Evolutionary conservation across 352 stramenopile species (phyloP), one percentile per base, ranked within the genome.

Genomic region (Halophytophthora polymorphica): DNA sequence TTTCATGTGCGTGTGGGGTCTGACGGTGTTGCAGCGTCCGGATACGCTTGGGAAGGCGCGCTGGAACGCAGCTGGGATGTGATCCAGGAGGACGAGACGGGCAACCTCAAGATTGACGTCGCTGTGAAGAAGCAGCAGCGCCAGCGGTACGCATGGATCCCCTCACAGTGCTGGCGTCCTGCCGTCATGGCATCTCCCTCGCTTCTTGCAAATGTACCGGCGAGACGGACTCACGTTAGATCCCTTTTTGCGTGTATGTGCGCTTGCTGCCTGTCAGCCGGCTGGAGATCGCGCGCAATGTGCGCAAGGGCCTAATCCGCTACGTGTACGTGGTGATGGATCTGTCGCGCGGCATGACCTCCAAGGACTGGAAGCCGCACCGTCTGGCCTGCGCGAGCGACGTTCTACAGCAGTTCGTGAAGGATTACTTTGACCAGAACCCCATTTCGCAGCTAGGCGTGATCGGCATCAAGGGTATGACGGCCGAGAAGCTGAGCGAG

Each of bases 391-490:
- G 81, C 45, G 62, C 77, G 22, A 83, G 73, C 48, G 64, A 80
- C 11, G 79, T 86, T 39, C 48, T 94, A 48, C 78, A 93, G 59
- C 71, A 93, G 45, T 96, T 96, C 36, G 71, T 96, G 1, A 84
- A 84, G 48, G 82, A 96, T 62, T 98, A 95, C 59, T 97, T 98
- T 46, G 91, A 98, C 64, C 88, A 97, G 58, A 98, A 98, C 54
- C 92, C 92, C 29, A 95, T 98, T 53, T 96, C 86, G 28, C 86
- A 97, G 61, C 62, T 97, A 18, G 83, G 91, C 2, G 64, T 98
- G 22, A 88, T 97, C 48, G 82, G 88, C 31, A 94, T 95, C 48
- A 88, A 94, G 51, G 84, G 90, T 46, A 89, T 93, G 61, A 89
- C 83, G 49, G 90, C 91, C 6, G 86, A 97, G 48, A 96, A 96